Evolutionary conservation across 345 rosid genomes (phyloP).

Genomic region (Rhizophora mangle): DNA sequence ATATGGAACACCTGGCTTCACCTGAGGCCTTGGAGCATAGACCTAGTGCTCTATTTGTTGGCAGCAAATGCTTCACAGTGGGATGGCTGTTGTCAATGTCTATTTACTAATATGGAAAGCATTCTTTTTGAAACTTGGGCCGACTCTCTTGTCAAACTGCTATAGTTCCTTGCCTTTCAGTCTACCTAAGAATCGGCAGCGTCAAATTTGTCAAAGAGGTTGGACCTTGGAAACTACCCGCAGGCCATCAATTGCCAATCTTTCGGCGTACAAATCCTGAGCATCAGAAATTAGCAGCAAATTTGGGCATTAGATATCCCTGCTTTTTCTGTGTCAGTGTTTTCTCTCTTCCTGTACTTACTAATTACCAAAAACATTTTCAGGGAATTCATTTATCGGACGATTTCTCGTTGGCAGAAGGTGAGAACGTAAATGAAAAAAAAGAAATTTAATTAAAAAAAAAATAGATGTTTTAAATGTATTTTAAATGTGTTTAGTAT

Average conservation of each 20-base stretch:
- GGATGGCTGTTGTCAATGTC: too few relatives aligned
- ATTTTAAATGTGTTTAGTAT: too few relatives aligned
- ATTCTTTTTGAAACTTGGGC: background rate
- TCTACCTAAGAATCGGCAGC: too few relatives aligned
- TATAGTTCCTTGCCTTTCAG: background rate
- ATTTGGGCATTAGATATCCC: conserved; percentile 76
- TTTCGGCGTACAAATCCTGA: conserved; percentile 88
- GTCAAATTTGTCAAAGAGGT: too few relatives aligned
- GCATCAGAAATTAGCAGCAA: conserved; percentile 83
- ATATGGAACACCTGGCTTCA: too few relatives aligned
- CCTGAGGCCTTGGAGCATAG: too few relatives aligned
- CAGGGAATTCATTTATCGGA: conserved; percentile 87
- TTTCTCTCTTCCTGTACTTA: background rate
- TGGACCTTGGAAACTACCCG: background rate
- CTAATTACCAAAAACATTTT: background rate
- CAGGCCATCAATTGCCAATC: conserved; percentile 75
- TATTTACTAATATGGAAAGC: too few relatives aligned
- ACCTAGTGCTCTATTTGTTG: too few relatives aligned
- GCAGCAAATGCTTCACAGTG: too few relatives aligned
- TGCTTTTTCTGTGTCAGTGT: conserved; percentile 2
- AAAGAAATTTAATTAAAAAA: too few relatives aligned
- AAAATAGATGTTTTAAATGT: too few relatives aligned
- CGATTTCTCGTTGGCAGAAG: conserved; percentile 41
- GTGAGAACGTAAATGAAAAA: too few relatives aligned
- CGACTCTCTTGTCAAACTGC: background rate